Base-by-base conservation (phyloP, 768 basidiomycete species). In the Naganishia friedmannii region DNA sequence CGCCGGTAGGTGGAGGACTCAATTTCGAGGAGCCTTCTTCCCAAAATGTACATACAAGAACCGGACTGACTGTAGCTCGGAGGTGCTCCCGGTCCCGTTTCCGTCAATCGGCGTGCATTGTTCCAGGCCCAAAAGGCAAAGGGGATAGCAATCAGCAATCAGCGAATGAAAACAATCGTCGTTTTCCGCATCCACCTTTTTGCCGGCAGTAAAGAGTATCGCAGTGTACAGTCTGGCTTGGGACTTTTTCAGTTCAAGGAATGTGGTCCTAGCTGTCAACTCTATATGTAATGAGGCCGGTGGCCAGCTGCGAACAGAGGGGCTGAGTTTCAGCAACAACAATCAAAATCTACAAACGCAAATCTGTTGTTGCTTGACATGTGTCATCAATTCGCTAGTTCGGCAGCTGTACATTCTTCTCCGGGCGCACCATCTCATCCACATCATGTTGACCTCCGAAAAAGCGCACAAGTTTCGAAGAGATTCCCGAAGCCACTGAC, bases 81-180 rank as follows among this genome's bases (percentile, higher is more conserved):
- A n/a, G 57, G 57, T 58, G 57, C 57, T 28, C 57, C 57, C 57
- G 54, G 48, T 26, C 3, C 48, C 48, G 48, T 51, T 26, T 12
- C 48, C 23, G 48, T 51, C 48, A 51, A 21, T 21, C 48, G 48
- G 6, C n/a, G 48, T 26, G 29, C 53, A 9, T 23, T 26, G 53
- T 53, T 53, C 53, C 53, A 53, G 53, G 53, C 53, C 29, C 53
- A 23, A 29, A 53, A 29, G 13, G 53, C n/a, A 26, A 56, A 34
- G 17, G 54, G 54, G 57, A 58, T 58, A 58, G 57, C 57, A 58
- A 58, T 58, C 34, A 58, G 57, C 57, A 58, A 58, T 58, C 34
- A 58, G 57, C 57, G 57, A 58, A 58, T 58, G 42, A 42, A 37
- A 58, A 58, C 57, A 58, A 58, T n/a, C 55, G 4, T 4, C 12